Base-by-base conservation (phyloP, 164 flowering plant genomes). In the Magnolia kwangsiensis region DNA sequence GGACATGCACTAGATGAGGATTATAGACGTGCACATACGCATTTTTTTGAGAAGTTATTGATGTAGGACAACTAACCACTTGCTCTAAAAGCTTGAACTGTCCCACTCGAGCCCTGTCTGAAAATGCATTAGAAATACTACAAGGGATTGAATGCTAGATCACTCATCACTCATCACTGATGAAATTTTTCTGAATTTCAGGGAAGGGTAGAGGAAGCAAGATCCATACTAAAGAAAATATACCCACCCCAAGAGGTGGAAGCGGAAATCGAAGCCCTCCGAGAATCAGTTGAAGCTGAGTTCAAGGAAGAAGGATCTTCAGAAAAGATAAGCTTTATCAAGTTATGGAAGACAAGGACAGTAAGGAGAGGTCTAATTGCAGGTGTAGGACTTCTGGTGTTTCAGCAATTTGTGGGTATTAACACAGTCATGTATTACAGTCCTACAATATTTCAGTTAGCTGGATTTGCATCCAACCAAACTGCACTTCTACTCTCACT, bases 341-440 rank as follows among this genome's bases (percentile, higher is more conserved):
- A 84, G 74, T 79, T 89, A 10, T 27, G 70, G 71, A 84, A 84
- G 79, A 86, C 86, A 21, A 88, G 78, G 59, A 80, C 86, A 18
- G 87, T 88, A 31, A 85, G 92, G 45, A 85, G 92, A 74, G 93
- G 86, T 13, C 85, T 89, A 0, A 61, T 75, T 29, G 92, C 90
- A 7, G 91, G 96, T 8, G 88, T 88, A 23, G 92, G 90, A 5
- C 91, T 89, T 63, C 92, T 87, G 72, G 78, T 90, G 8, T 84
- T 87, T 79, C 96, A 91, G 77, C 96, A 91, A 69, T 89, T 91
- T 82, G 90, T 89, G 21, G 93, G 92, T 69, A 91, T 91, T 63
- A 91, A 91, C 83, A 91, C 93, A 4, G 92, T 91, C 16, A 89
- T 89, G 94, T 90, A 90, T 69, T 90, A 89, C 84, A 89, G 93